These are phyloP conservation scores for Globisporangium abappressorium DNA, from an alignment of 352 stramenopile genomes.

Conservation along the genomic window DNA sequence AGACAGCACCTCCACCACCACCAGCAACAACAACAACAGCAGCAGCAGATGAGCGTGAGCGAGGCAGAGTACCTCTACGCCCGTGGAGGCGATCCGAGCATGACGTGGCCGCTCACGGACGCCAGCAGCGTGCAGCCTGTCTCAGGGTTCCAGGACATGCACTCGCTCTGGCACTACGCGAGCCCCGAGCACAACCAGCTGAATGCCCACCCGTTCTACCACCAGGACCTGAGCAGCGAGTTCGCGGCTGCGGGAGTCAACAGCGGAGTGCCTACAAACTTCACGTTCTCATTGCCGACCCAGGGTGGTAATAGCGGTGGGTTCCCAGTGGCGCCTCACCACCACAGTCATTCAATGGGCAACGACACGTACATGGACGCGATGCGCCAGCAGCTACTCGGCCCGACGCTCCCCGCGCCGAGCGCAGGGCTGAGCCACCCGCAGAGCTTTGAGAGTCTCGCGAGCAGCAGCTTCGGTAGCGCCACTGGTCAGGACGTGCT, in stretches of 20 bases:
- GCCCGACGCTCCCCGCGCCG: conserved; percentile 2
- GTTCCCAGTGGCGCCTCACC: conserved; percentile 10
- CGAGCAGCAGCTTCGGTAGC: conserved; percentile 5
- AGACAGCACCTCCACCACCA: conserved; percentile 15
- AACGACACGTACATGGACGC: conserved; percentile 21
- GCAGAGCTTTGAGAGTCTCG: background rate
- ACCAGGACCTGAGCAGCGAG: conserved; percentile 19
- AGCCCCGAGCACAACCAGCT: conserved; percentile 20
- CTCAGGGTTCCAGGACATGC: conserved; percentile 20
- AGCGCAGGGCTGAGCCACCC: background rate
- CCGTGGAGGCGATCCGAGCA: conserved; percentile 6
- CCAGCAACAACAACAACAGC: conserved; percentile 19
- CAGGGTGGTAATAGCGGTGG: background rate
- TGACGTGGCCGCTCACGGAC: conserved; percentile 11
- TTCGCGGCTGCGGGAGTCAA: conserved; percentile 5
- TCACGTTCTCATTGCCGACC: conserved; percentile 19
- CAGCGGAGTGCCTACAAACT: conserved; percentile 21
- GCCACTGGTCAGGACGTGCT: conserved; percentile 26
- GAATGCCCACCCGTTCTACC: conserved; percentile 25
- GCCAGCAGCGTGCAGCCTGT: conserved; percentile 8
- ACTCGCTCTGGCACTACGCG: conserved; percentile 29
- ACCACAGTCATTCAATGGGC: background rate
- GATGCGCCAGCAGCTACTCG: conserved; percentile 18
- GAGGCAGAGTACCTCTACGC: conserved; percentile 20
- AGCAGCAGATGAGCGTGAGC: conserved; percentile 23